Percentiles rank a stretch among this genome's conserved stretches.
phyloP scores from a whole-genome alignment of 169 alveolate species.

The Babesia bovis region DNA sequence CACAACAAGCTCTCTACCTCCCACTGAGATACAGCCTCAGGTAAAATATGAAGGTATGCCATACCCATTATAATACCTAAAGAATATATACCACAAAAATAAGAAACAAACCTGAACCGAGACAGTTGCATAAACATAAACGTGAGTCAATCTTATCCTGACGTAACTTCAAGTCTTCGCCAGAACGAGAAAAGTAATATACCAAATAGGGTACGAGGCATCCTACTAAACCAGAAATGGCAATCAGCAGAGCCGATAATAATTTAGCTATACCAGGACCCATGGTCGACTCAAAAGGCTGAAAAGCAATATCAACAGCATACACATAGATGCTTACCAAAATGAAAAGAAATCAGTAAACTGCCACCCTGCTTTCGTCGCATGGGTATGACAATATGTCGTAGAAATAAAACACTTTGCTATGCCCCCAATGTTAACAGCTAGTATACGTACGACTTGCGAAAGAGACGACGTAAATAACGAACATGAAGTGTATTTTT shows the following conservation, averaged over 20 bases:
- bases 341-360: too few species aligned
- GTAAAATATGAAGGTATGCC: slow-evolving; percentile 63
- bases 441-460: too few species aligned
- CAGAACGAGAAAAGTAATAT: neutral
- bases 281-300: neutral
- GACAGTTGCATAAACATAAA: slow-evolving; percentile 60
- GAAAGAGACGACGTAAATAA: too few species aligned
- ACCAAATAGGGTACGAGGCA: slow-evolving; percentile 54
- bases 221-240: slow-evolving; percentile 46
- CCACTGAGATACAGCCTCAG: slow-evolving; percentile 54
- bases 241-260: slow-evolving; percentile 29
- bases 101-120: slow-evolving; percentile 54
- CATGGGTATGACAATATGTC: too few species aligned
- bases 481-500: too few species aligned
- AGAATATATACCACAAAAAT: neutral
- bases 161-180: neutral
- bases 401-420: too few species aligned
- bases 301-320: neutral
- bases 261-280: slow-evolving; percentile 23
- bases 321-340: neutral
- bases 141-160: slow-evolving; percentile 35
- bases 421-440: too few species aligned
- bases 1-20: slow-evolving; percentile 11
- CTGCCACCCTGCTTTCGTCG: too few species aligned
- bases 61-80: slow-evolving; percentile 60